Base-by-base conservation (phyloP, 805 yeast species). In the Teunomyces funiuensis region DNA sequence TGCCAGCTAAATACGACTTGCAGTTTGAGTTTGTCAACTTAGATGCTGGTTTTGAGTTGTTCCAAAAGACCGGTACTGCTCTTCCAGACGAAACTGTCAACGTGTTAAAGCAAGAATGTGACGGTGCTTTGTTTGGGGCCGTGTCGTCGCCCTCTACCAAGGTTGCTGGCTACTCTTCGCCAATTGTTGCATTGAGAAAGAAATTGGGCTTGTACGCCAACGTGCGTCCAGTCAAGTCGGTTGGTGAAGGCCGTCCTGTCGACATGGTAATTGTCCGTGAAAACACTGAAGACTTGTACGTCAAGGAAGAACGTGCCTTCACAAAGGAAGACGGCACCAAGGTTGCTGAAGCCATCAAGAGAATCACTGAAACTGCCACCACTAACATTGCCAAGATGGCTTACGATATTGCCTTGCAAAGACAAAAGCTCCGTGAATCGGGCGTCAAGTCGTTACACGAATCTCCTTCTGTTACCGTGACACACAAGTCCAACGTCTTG, bases 261-360 rank as follows among this genome's bases (percentile, higher is more conserved):
- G 99, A 93, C 65, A 83, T 93, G 88, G 96, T 93, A 22, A 93
- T 93, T 65, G 99, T 93, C 28, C 86, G 99, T 65, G 99, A 93
- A 71, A 93, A 93, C 77, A 93, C 99, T 47, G 99, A 93, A 73
- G 99, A 93, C 69, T 76, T 91, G 55, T 93, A 93, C 72, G 85
- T 93, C 67, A 93, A 93, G 73, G 95, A 90, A 64, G 99, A 93
- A 71, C 80, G 71, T 55, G 65, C 87, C 34, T 87, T 76, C 62
- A 81, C 76, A 52, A 80, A 76, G 52, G 77, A 76, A 43, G 95
- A 90, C 51, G 97, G 97, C 49, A 81, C 86, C 55, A 82, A 80
- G 66, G 87, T 90, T 28, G 97, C 98, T 37, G 99, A 93, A 72
- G 99, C 99, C 44, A 91, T 88, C 71, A 95, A 95, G 76, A 83